Evolutionary conservation across 164 flowering plant species (phyloP).

Genomic region (Annona squamosa): DNA sequence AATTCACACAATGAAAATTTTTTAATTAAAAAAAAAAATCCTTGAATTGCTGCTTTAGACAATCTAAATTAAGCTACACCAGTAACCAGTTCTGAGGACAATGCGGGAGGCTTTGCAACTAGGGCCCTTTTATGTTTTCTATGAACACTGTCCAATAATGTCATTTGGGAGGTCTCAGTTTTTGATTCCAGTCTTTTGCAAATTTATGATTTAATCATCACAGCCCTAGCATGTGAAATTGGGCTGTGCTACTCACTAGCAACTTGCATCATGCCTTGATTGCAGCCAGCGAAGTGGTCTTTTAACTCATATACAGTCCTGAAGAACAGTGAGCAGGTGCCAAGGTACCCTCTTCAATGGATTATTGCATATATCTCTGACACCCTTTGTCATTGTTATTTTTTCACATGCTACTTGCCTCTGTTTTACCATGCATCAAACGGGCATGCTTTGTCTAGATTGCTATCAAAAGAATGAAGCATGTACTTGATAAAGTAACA

Average conservation of each 20-base stretch:
- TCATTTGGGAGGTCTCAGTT: background rate
- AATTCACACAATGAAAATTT: no score
- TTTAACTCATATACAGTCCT: conserved; percentile 77
- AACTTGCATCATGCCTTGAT: conserved; percentile 9
- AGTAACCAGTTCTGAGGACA: background rate
- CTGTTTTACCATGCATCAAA: no score
- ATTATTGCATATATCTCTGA: no score
- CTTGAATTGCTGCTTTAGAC: background rate
- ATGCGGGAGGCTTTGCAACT: background rate
- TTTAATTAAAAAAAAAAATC: background rate
- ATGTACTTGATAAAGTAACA: no score
- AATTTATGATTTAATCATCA: background rate
- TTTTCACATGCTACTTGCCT: no score
- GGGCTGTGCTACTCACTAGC: background rate
- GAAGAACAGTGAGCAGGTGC: conserved; percentile 75
- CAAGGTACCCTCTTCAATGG: conserved; percentile 43
- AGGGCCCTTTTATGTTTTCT: background rate
- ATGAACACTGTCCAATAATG: background rate
- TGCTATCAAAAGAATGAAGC: no score
- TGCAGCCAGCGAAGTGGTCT: conserved; percentile 86
- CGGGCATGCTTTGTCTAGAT: no score
- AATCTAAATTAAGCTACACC: background rate
- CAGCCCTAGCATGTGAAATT: background rate
- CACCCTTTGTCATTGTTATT: no score
- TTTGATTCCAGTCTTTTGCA: background rate